Base-by-base conservation (phyloP, 805 yeast genomes). In the Schwanniomyces sp. region DNA sequence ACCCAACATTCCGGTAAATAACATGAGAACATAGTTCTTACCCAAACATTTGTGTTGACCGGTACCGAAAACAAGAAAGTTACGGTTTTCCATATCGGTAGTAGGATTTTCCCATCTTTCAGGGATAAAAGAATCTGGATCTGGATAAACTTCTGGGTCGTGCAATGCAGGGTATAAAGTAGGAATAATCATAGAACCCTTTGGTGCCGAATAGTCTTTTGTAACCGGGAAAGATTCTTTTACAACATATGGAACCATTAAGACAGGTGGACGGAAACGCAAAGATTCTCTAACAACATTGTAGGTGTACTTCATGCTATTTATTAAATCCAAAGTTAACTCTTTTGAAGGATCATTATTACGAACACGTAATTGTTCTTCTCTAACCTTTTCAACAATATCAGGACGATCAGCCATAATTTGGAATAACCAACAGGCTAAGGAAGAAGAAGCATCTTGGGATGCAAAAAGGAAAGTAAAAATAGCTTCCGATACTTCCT, bases 341-440 rank as follows among this genome's bases (percentile, higher is more conserved):
- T 76, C 84, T 45, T 67, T 73, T 53, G 68, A 61, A 47, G 88
- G 86, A 65, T 92, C 91, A 59, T 88, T 85, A 57, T 78, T 76
- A 74, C 98, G 86, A 47, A 94, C 87, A 9, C 75, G 72, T 58
- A 91, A 67, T 75, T 94, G 99, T 71, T 94, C 99, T 68, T 88
- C 88, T 73, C 98, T 87, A 54, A 94, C 80, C 69, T 91, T 91
- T 36, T 69, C 76, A 66, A 83, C 81, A 49, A 94, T 86, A 55
- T 94, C 98, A 36, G 97, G 97, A 62, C 97, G 82, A 67, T 94
- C 99, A 51, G 97, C 91, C 47, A 91, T 85, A 58, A 91, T 81
- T 77, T 94, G 99, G 83, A 92, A 94, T 61, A 94, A 78, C 99
- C 99, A 94, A 70, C 98, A 92, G 53, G 97, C 94, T 57, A 95